These are phyloP conservation scores for Ceratocystis cacaofunesta DNA, from an alignment of 2,329 filamentous ascomycete species.

Conservation along the genomic window DNA sequence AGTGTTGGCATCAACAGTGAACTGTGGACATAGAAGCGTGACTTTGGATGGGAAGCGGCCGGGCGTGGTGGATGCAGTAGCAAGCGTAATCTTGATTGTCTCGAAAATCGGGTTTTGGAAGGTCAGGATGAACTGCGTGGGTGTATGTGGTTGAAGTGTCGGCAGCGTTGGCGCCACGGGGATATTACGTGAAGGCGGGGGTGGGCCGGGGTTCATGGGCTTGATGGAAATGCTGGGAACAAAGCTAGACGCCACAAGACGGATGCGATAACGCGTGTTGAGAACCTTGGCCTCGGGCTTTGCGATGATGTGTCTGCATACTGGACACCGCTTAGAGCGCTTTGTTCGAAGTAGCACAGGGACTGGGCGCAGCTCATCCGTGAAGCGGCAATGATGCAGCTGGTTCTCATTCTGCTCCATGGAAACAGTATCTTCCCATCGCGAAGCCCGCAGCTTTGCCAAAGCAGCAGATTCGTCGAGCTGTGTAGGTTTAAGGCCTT, in stretches of 20 bases:
- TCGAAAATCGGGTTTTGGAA: constrained; percentile 94
- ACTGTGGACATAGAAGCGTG: constrained; percentile 85
- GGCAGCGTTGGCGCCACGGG: constrained; percentile 23
- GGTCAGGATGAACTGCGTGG: constrained; percentile 70
- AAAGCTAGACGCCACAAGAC: constrained; percentile 73
- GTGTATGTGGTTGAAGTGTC: constrained; percentile 37
- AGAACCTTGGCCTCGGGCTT: constrained; percentile 85
- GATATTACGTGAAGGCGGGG: constrained; percentile 14
- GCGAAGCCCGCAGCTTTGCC: constrained; percentile 40
- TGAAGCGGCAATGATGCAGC: constrained; percentile 42
- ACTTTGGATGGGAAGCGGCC: constrained; percentile 65
- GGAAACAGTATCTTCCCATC: constrained; percentile 49
- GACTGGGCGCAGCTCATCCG: constrained; percentile 62
- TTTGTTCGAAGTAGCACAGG: constrained; percentile 78
- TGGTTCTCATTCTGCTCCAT: constrained; percentile 35
- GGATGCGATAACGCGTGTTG: constrained; percentile 83
- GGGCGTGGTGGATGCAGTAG: constrained; percentile 65
- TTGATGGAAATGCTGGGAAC: constrained; percentile 69
- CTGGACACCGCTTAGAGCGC: constrained; percentile 80
- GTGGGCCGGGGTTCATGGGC: constrained; percentile 31
- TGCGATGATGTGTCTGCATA: constrained; percentile 86
- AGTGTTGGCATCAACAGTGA: constrained; percentile 89
- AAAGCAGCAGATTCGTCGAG: constrained; percentile 49
- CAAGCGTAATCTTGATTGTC: constrained; percentile 69
- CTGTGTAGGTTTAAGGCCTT: constrained; percentile 53